phyloP scores from a whole-genome alignment of 2,329 filamentous ascomycete genomes.

The Ophiostoma angusticollis region DNA sequence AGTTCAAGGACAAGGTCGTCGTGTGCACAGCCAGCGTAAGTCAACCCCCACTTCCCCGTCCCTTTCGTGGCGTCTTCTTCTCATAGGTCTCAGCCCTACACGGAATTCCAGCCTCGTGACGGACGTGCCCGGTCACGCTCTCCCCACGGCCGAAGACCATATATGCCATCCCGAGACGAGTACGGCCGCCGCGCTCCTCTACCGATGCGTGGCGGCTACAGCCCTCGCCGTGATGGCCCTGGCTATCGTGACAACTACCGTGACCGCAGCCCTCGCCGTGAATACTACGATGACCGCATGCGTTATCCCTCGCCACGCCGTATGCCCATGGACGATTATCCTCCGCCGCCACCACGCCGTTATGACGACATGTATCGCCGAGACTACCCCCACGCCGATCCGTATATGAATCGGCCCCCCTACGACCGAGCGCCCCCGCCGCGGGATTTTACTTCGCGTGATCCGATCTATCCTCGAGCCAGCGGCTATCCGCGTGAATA shows the following conservation, averaged over 20 bases:
- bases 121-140: slow-evolving; percentile 71
- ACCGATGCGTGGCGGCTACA: slow-evolving; percentile 54
- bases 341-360: slow-evolving; percentile 50
- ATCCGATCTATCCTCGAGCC: slow-evolving; percentile 34
- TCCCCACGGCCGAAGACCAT: slow-evolving; percentile 50
- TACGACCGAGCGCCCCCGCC: slow-evolving; percentile 43
- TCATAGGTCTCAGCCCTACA: slow-evolving; percentile 50
- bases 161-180: slow-evolving; percentile 58
- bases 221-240: slow-evolving; percentile 52
- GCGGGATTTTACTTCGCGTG: slow-evolving; percentile 24
- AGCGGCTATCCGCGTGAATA: slow-evolving; percentile 33
- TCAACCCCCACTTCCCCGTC: slow-evolving; percentile 11
- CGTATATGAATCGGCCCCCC: slow-evolving; percentile 42
- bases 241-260: slow-evolving; percentile 61
- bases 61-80: slow-evolving; percentile 12
- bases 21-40: slow-evolving; percentile 79
- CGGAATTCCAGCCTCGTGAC: slow-evolving; percentile 58
- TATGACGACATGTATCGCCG: slow-evolving; percentile 69
- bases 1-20: slow-evolving; percentile 85
- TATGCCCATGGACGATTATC: slow-evolving; percentile 64
- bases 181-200: slow-evolving; percentile 71
- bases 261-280: slow-evolving; percentile 71
- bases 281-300: slow-evolving; percentile 78
- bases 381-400: slow-evolving; percentile 51
- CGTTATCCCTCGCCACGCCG: slow-evolving; percentile 70